phyloP scores from a whole-genome alignment of 2,329 filamentous ascomycete species.

The Talaromyces atroroseus region DNA sequence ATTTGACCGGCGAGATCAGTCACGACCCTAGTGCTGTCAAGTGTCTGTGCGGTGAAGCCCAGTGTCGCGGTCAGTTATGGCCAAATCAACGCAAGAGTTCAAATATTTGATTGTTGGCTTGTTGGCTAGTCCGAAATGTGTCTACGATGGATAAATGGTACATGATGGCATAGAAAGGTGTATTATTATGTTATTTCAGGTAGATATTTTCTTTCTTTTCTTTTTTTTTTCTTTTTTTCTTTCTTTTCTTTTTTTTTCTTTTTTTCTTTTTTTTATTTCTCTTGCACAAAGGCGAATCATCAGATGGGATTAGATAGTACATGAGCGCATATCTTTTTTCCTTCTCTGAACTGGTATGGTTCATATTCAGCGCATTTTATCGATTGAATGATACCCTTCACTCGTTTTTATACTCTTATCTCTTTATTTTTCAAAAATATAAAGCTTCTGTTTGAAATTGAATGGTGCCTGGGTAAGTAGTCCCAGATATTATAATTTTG shows the following conservation, averaged over 20 bases:
- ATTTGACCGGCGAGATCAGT: constrained; percentile 18
- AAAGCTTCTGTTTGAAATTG: no score
- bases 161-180: neutral
- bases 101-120: constrained; percentile 5
- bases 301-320: neutral
- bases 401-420: neutral
- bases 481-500: no score
- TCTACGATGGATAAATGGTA: neutral
- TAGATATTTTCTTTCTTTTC: neutral
- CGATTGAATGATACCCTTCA: neutral
- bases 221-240: neutral
- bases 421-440: neutral
- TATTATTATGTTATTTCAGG: no score
- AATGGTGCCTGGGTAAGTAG: neutral
- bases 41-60: constrained; percentile 40
- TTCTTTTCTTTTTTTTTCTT: neutral
- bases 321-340: neutral
- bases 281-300: neutral
- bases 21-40: constrained; percentile 35
- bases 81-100: constrained; percentile 32
- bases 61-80: constrained; percentile 43
- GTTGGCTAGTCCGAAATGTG: neutral
- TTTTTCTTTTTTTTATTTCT: neutral
- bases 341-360: neutral
- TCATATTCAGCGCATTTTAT: neutral